phyloP scores from a whole-genome alignment of 495 filamentous ascomycete genomes.

The Daldinia grandis region DNA sequence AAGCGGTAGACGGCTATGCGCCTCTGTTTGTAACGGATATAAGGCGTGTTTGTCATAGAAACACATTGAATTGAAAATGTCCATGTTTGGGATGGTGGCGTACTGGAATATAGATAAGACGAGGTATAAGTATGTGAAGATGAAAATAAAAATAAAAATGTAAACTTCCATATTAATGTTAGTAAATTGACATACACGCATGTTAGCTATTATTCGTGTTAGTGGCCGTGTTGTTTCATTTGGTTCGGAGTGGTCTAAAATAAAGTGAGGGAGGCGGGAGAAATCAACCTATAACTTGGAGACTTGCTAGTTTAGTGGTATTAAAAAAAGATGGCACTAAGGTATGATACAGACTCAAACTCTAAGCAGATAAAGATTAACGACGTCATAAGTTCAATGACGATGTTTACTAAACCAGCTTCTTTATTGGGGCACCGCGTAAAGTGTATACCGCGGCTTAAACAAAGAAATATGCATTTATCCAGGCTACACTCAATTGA shows the following conservation, averaged over 20 bases:
- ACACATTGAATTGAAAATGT: background rate
- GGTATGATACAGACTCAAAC: background rate
- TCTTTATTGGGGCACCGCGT: background rate
- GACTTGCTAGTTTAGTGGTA: too few relatives aligned
- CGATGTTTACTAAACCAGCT: background rate
- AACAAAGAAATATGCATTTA: background rate
- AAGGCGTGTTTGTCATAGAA: background rate
- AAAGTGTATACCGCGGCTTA: background rate
- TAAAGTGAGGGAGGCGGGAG: too few relatives aligned
- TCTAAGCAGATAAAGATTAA: conserved; percentile 2
- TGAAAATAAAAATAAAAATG: too few relatives aligned
- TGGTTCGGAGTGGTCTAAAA: background rate
- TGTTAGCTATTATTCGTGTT: background rate
- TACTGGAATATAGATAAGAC: background rate
- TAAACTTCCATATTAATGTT: too few relatives aligned
- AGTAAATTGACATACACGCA: too few relatives aligned
- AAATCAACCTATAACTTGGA: background rate
- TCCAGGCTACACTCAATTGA: background rate
- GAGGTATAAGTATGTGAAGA: background rate
- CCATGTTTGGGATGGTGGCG: background rate
- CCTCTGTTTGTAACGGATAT: background rate
- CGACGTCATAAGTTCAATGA: conserved; percentile 28
- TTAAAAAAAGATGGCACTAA: background rate
- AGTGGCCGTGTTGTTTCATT: background rate
- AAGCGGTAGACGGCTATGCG: background rate